Base-by-base conservation (phyloP, 768 basidiomycete genomes). In the Phlebiopsis flavidoalba region DNA sequence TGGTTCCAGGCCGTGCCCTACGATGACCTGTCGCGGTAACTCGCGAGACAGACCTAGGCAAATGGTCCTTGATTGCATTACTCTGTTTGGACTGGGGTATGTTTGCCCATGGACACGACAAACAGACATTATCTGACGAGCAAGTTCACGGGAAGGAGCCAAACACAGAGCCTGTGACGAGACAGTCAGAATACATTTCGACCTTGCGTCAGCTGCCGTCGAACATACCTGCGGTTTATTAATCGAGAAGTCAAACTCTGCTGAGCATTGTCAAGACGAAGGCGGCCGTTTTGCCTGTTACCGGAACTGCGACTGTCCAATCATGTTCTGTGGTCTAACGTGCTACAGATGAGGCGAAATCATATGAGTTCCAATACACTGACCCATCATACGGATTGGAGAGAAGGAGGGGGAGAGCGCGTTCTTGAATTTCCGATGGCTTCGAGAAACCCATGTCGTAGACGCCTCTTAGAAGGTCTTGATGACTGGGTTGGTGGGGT, bases 241-340 rank as follows among this genome's bases (percentile, higher is more conserved):
- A 49, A 86, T 77, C 21, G 83, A 79, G 67, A 89, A 95, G 74
- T 98, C 93, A 51, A n/a, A 98, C 82, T 45, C 96, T 87, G 71
- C 91, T 95, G 15, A 98, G 82, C 95, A 99, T 98, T 11, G 96
- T 95, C 53, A 99, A 80, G 12, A 95, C 93, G 72, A 99, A 99
- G 10, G 97, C 97, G 4, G 97, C 97, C 2, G 97, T 98, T 78
- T 99, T 99, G 53, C 97, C 97, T 8, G 97, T n/a, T 99, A 43
- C 97, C 97, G 36, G 97, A n/a, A 98, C 70, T 99, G 97, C 55
- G 95, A 98, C 76, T 99, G 97, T 17, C 95, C 97, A 70, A 98
- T 98, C 89, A 98, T 95, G 75, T 98, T 98, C 56, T 87, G 89
- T 11, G 96, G 90, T n/a, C 96, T 99, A 43, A n/a, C 21, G 8